Base-by-base conservation (phyloP, 352 stramenopile species). In the Globisporangium mamillatum region DNA sequence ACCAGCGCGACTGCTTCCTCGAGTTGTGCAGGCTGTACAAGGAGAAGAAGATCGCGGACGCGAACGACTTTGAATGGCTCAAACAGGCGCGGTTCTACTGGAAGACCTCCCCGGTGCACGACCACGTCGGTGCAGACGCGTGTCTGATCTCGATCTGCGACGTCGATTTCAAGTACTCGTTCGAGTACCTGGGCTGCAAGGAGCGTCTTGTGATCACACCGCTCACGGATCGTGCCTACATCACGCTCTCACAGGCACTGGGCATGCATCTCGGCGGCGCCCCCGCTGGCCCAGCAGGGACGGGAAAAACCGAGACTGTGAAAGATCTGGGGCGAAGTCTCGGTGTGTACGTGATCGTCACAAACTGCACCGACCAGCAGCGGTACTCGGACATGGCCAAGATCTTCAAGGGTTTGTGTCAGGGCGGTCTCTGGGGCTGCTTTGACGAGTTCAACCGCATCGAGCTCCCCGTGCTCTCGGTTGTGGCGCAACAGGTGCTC, bases 371-470 rank as follows among this genome's bases (percentile, higher is more conserved):
- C 14, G 92, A 98, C 50, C 90, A 98, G 69, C 85, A 97, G 80
- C 77, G 88, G 57, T 90, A 95, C 80, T 88, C 93, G 55, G 79
- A 98, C 76, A 97, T 97, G 90, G 92, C 89, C 9, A 98, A 98
- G 75, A 94, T 98, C 48, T 98, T 98, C 64, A 90, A 96, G 22
- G 93, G 93, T 0, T 70, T 98, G 3, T 96, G 90, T n/a, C 90
- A 97, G 80, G 92, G 87, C 7, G 93, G 93, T 5, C 84, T 93
- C 2, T 98, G 92, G 92, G 85, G 87, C 12, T 98, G 92, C 67
- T 94, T 98, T 57, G 93, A 98, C 63, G 92, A 97, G 65, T 98
- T 98, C 70, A 98, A 98, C 58, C 88, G 93, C 20, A 98, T 98
- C 50, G 88, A 97, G 64, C 80, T 98, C 32, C 91, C 93, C 12